A percentile compares a stretch with the other conserved stretches of the same genome.
Conservation (phyloP, 108 stramenopile species). For the Epithemia pelagica region DNA sequence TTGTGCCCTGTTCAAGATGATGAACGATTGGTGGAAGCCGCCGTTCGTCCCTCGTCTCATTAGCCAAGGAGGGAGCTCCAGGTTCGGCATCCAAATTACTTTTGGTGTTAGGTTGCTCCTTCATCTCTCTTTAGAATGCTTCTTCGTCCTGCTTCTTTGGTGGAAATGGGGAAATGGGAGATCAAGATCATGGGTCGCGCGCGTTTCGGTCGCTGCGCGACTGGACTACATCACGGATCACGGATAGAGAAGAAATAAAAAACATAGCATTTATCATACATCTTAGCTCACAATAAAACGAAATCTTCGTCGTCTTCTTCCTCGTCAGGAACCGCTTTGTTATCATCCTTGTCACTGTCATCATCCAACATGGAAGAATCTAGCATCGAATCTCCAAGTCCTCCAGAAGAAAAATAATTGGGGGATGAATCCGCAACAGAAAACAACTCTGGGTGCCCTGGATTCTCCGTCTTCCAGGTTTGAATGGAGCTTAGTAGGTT, state of each 20-base stretch:
- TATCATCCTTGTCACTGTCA: constrained; percentile 16
- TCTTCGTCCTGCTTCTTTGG: too few relatives aligned
- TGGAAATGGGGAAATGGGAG: too few relatives aligned
- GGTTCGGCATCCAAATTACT: too few relatives aligned
- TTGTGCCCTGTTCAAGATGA: constrained; percentile 22
- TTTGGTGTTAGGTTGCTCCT: too few relatives aligned
- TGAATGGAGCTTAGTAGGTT: constrained; percentile 34
- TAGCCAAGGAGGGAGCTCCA: too few relatives aligned
- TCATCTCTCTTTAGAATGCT: too few relatives aligned
- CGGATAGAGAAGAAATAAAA: too few relatives aligned
- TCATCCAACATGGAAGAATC: neutral
- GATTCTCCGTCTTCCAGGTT: constrained; percentile 23
- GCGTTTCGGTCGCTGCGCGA: too few relatives aligned
- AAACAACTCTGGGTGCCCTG: constrained; percentile 51
- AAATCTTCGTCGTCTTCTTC: constrained; percentile 52
- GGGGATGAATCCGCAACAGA: constrained; percentile 61
- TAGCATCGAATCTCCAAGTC: constrained; percentile 52
- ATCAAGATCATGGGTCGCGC: too few relatives aligned
- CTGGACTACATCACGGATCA: too few relatives aligned
- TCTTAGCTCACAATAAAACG: constrained; percentile 38
- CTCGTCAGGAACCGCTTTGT: constrained; percentile 14
- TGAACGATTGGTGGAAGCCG: constrained; percentile 30
- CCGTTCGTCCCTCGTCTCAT: neutral
- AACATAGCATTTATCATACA: too few relatives aligned
- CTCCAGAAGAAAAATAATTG: constrained; percentile 47